Base-by-base conservation (phyloP, 495 filamentous ascomycete genomes). In the Immersiella caudata region DNA sequence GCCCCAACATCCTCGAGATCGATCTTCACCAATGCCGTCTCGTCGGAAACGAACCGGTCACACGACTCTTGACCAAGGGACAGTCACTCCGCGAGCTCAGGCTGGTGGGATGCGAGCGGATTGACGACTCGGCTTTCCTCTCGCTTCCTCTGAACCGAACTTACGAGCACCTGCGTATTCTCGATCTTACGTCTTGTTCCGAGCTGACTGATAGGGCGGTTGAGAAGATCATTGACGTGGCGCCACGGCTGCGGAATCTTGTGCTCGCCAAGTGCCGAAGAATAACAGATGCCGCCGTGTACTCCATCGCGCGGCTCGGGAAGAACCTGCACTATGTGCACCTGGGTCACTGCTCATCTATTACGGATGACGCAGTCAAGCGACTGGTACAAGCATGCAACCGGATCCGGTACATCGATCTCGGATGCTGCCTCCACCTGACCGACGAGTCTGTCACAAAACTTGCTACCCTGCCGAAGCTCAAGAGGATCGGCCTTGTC, bases 271-370 rank as follows among this genome's bases (percentile, higher is more conserved):
- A 99, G 78, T 99, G 96, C 77, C 86, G 88, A 65, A 89, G 92
- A 66, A 89, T 99, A 70, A 97, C 96, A 12, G 95, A 98, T 79
- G 86, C 88, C 60, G 89, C 93, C 8, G 93, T 98, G n/a, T 80
- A 86, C 55, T 89, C 93, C 35, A 97, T 98, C 68, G 90, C 92
- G 55, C 88, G 86, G 67, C 85, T 99, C 18, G 93, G 94, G 60
- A 98, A 97, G 82, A 98, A 98, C 69, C 78, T 99, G 24, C 96
- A 99, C 76, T 97, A 94, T 74, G 88, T 99, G 57, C 96, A 98
- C 72, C 83, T 99, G 6, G 96, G 96, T 1, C 96, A 99, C 75
- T 99, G 96, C 76, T 85, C 86, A 18, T 86, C 93, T 50, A 93
- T 99, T 71, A 97, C 93, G 0, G 96, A 99, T 79, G 76, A 83